phyloP scores from a whole-genome alignment of 768 basidiomycete species.

The Auricularia sp. region DNA sequence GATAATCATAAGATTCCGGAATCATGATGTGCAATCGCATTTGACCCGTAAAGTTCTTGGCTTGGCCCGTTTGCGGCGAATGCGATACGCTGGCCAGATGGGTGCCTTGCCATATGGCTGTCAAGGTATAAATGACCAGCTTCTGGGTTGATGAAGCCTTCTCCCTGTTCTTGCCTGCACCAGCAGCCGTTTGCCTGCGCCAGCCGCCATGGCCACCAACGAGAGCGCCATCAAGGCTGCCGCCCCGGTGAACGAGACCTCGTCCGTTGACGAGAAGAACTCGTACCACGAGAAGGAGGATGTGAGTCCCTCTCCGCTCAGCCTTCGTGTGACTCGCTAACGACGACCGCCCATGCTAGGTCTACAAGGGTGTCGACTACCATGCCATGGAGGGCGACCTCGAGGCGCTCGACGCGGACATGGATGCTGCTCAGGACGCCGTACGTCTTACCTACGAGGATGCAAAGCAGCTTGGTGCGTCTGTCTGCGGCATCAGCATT shows the following conservation, averaged over 20 bases:
- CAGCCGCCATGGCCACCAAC: not conserved
- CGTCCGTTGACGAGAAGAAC: not conserved
- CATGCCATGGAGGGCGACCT: not conserved
- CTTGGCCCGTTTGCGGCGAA: not conserved
- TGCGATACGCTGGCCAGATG: not conserved
- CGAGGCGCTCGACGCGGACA: conserved; percentile 35
- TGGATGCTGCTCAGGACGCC: conserved; percentile 87
- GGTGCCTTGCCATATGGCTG: not conserved
- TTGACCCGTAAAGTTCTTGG: too few relatives aligned
- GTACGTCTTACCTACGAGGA: conserved; percentile 74
- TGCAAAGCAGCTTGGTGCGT: not conserved
- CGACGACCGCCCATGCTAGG: too few relatives aligned
- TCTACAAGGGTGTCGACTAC: not conserved
- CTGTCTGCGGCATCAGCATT: not conserved
- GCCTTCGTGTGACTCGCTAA: too few relatives aligned
- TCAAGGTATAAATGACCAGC: not conserved
- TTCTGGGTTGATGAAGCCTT: not conserved
- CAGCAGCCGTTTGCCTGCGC: not conserved
- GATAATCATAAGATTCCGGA: too few relatives aligned
- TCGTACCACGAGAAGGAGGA: not conserved
- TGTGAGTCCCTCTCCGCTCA: too few relatives aligned
- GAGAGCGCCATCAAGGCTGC: not conserved
- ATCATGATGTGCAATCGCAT: too few relatives aligned
- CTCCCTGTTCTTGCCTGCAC: not conserved
- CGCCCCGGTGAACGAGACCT: not conserved